Evolutionary conservation across 306 rosid genomes (phyloP), one percentile per base, ranked within the genome.

Genomic region (Canavalia ensiformis): DNA sequence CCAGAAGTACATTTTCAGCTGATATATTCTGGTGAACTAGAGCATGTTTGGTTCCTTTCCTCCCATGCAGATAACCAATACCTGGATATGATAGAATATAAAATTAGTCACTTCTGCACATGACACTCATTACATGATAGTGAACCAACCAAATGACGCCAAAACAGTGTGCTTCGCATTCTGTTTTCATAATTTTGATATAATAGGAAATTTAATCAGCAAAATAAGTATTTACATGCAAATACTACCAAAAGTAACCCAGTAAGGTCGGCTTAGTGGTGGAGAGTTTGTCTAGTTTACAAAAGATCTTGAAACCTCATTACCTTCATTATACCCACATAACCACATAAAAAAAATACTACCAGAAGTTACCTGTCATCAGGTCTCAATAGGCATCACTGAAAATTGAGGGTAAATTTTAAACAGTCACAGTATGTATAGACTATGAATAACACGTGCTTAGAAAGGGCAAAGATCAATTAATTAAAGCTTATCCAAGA

Each of bases 1-100:
- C 94, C 3, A 94, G 85, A 81, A 92, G 94, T 49, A 91, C 90
- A 37, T 88, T 92, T 64, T 88, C 92, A 2, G 97, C 96, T 54
- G 98, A 89, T 83, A 94, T 85, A 45, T 84, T 91, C 82, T 94
- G 96, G 85, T 92, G 98, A 85, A 91, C 79, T 50, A 92, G 42
- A 11, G 83, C 83, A 6, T 76, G 46, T 37, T 89, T 89, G 77
- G 75, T 80, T 78, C 87, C 89, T 42, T 71, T 75, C 51, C 68
- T 87, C 45, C 83, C 88, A 65, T 94, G 98, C 58, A 94, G 89
- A 85, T 92, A 92, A 68, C 73, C 59, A 77, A 94, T 87, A 51
- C 98, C 98, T 94, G 91, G 83, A 52, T 68, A 33, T 5, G 29
- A 85, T 72, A n/a, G 1, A n/a, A 82, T 31, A 54, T n/a, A 7